phyloP scores from a whole-genome alignment of 306 rosid genomes.

The Arachis stenosperma region DNA sequence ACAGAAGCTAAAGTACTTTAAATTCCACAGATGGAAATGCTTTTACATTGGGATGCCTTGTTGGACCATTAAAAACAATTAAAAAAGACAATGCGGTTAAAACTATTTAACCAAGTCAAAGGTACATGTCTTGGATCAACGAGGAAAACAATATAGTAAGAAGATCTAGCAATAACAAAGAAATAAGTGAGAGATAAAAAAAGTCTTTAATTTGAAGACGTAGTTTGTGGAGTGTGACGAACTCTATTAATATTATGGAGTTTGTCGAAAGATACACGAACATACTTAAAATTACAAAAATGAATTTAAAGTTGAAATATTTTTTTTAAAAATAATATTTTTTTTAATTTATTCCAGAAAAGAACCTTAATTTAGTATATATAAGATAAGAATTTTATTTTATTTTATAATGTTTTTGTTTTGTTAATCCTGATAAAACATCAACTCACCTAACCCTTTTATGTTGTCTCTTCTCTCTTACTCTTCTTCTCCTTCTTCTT shows the following conservation, averaged over 20 bases:
- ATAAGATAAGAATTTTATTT: not conserved
- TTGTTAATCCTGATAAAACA: conserved; percentile 34
- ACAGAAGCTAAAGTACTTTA: conserved; percentile 1
- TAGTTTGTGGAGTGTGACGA: too few species aligned
- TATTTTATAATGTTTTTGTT: not conserved
- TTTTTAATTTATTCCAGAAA: too few species aligned
- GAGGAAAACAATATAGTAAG: not conserved
- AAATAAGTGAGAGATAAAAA: too few species aligned
- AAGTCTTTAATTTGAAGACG: too few species aligned
- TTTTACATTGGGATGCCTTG: conserved; percentile 37
- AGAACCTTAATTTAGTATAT: too few species aligned
- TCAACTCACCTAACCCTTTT: conserved; percentile 42
- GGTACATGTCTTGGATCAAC: not conserved
- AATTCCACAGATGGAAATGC: not conserved
- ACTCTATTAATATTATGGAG: too few species aligned
- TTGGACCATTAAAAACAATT: too few species aligned
- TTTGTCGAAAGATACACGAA: too few species aligned
- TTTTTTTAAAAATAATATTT: too few species aligned
- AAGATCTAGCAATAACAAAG: too few species aligned
- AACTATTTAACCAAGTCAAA: conserved; percentile 28
- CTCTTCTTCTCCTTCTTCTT: not conserved
- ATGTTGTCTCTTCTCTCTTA: conserved; percentile 14
- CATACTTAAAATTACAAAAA: too few species aligned
- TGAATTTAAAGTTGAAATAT: too few species aligned
- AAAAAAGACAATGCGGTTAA: not conserved